Evolutionary conservation across 257 asterid genomes (phyloP), one percentile per base, ranked within the genome.

Genomic region (Ophiorrhiza pumila): DNA sequence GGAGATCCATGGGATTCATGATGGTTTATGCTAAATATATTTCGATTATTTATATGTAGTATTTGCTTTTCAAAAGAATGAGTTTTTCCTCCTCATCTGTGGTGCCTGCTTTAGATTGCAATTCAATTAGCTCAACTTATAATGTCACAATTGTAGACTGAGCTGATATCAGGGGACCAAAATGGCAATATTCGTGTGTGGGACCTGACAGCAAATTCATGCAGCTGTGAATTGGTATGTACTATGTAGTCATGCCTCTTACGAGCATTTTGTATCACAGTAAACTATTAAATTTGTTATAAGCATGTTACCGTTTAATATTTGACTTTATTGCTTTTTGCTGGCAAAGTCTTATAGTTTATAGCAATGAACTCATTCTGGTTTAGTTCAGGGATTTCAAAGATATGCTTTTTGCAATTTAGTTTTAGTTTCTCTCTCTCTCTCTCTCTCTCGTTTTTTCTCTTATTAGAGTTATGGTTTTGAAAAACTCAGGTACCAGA

Each of bases 131-230:
- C 46, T 31, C 39, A 35, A 39, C 7, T 49, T 41, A 50, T 63
- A 25, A 43, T 71, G 72, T 62, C 60, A 50, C 62, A 34, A 17
- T 59, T 82, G 79, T 84, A 94, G 98, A 94, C 91, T 58, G 99
- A 94, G 85, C 85, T 94, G 81, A 94, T 94, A 83, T 94, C 99
- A 12, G 99, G 99, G 66, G 98, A 94, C 81, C 99, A 94, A 82
- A 91, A 94, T 83, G 99, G 99, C 74, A 94, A 94, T 71, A 94
- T 94, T 68, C 98, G 99, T 63, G 98, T 94, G 22, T 94, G 99
- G 99, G 99, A 94, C 82, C 83, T 94, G 85, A 94, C 95, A 17
- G 97, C 98, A 76, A 94, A 91, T 86, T 87, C 99, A 68, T 94
- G 99, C 87, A 94, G 99, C 85, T 94, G 99, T 75, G 99, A 94